A percentile compares a stretch with the other conserved stretches of the same genome.
Conservation (phyloP, 352 stramenopile genomes). For the Phytophthora pseudosyringae region DNA sequence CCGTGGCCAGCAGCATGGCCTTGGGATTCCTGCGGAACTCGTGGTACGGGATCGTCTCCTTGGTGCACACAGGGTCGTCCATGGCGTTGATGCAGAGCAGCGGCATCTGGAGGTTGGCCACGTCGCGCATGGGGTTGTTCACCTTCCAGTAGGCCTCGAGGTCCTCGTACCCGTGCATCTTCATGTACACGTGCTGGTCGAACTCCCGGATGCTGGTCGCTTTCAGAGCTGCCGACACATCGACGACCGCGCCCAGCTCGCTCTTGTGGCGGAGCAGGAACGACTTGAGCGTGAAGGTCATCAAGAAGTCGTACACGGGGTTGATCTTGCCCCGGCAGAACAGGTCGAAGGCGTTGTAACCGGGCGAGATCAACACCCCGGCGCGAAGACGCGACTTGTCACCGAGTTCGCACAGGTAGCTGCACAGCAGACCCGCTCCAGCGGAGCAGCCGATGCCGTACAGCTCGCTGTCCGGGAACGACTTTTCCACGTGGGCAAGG, state of each 20-base stretch:
- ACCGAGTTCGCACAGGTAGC: slow-evolving; percentile 74
- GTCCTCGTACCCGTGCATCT: slow-evolving; percentile 75
- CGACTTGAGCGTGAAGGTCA: slow-evolving; percentile 77
- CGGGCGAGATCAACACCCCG: slow-evolving; percentile 74
- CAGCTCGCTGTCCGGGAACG: slow-evolving; percentile 54
- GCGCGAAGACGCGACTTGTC: slow-evolving; percentile 55
- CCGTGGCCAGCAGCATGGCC: slow-evolving; percentile 61
- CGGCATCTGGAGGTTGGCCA: slow-evolving; percentile 60
- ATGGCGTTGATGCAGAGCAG: slow-evolving; percentile 79
- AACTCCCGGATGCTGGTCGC: slow-evolving; percentile 72
- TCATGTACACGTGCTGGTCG: slow-evolving; percentile 82
- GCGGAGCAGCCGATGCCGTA: slow-evolving; percentile 81
- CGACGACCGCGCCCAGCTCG: slow-evolving; percentile 52
- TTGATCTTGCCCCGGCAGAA: slow-evolving; percentile 74
- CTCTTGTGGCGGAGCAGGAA: slow-evolving; percentile 62
- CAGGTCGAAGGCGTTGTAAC: slow-evolving; percentile 80
- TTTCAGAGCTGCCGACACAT: slow-evolving; percentile 52
- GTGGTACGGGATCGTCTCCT: slow-evolving; percentile 73
- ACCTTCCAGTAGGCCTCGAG: slow-evolving; percentile 70
- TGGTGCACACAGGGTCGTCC: slow-evolving; percentile 80
- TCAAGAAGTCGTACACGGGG: slow-evolving; percentile 77
- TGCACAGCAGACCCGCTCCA: slow-evolving; percentile 71
- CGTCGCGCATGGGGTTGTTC: slow-evolving; percentile 81
- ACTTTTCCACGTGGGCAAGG: slow-evolving; percentile 54
- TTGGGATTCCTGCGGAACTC: slow-evolving; percentile 58